These are phyloP conservation scores for Coccomyxa sp. DNA, from an alignment of 139 green algal genomes.

Conservation along the genomic window DNA sequence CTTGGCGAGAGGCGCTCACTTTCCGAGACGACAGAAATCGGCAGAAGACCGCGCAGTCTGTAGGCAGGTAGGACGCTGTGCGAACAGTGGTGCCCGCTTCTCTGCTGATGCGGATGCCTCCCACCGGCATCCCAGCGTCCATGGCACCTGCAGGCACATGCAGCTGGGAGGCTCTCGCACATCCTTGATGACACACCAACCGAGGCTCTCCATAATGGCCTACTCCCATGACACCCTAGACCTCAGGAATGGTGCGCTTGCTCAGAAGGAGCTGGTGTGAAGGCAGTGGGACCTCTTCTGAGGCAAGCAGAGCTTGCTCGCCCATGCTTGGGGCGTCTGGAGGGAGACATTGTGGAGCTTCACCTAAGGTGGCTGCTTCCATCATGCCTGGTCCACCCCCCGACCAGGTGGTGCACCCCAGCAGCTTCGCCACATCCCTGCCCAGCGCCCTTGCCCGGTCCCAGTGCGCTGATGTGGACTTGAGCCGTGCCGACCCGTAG, in stretches of 20 bases:
- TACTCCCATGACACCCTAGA: no score
- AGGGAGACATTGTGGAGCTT: neutral
- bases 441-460: constrained; percentile 28
- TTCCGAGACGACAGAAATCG: constrained; percentile 53
- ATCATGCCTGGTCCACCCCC: constrained; percentile 71
- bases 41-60: constrained; percentile 41
- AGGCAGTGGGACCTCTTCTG: no score
- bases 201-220: no score
- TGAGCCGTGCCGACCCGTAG: constrained; percentile 57
- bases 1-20: neutral
- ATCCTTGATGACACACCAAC: no score
- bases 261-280: no score
- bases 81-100: constrained; percentile 62
- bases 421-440: constrained; percentile 40
- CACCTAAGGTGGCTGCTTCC: constrained; percentile 36
- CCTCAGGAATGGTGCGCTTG: no score
- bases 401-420: constrained; percentile 58
- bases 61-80: constrained; percentile 46
- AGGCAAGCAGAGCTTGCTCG: no score
- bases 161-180: neutral
- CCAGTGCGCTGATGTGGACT: constrained; percentile 32
- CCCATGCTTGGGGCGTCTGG: no score
- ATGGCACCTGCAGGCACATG: constrained; percentile 32
- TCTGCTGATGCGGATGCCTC: constrained; percentile 57
- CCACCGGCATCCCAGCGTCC: constrained; percentile 41